phyloP scores from a whole-genome alignment of 2,329 filamentous ascomycete species.

The Trichoderma sp. region DNA sequence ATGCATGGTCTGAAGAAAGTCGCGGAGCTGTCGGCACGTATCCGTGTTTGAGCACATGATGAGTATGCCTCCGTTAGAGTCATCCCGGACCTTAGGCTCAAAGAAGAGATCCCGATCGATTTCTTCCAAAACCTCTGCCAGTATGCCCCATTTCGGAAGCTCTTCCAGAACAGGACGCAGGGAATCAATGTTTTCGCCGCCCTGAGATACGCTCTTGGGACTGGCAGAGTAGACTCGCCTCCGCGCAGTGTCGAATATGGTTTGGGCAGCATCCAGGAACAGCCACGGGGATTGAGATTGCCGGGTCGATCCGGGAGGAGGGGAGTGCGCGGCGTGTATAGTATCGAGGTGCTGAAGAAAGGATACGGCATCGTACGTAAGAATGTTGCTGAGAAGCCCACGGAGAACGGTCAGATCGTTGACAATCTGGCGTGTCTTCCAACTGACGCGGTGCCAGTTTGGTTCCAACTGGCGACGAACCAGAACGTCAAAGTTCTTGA shows the following conservation, averaged over 20 bases:
- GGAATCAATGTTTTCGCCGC: constrained; percentile 51
- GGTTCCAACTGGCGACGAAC: constrained; percentile 88
- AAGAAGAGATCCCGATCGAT: constrained; percentile 89
- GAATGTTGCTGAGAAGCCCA: constrained; percentile 73
- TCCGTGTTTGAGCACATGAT: constrained; percentile 92
- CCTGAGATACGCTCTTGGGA: constrained; percentile 49
- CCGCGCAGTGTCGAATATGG: constrained; percentile 88
- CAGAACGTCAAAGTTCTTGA: constrained; percentile 87
- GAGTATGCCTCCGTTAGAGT: constrained; percentile 86
- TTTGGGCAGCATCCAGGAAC: constrained; percentile 91
- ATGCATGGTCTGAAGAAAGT: constrained; percentile 90
- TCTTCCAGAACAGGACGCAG: constrained; percentile 84
- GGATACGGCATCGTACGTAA: constrained; percentile 84
- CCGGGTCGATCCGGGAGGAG: constrained; percentile 79
- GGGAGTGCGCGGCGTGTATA: constrained; percentile 85
- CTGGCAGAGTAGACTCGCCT: constrained; percentile 77
- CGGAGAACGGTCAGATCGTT: constrained; percentile 81
- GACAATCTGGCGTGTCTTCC: constrained; percentile 92
- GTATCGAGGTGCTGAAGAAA: constrained; percentile 94
- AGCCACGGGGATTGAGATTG: constrained; percentile 94
- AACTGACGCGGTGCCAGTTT: constrained; percentile 95
- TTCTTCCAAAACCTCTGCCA: constrained; percentile 88
- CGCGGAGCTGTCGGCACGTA: constrained; percentile 82
- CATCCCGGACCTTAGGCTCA: constrained; percentile 70
- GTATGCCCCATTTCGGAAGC: constrained; percentile 85